phyloP scores from a whole-genome alignment of 169 alveolate genomes.

The Fabrea salina region DNA sequence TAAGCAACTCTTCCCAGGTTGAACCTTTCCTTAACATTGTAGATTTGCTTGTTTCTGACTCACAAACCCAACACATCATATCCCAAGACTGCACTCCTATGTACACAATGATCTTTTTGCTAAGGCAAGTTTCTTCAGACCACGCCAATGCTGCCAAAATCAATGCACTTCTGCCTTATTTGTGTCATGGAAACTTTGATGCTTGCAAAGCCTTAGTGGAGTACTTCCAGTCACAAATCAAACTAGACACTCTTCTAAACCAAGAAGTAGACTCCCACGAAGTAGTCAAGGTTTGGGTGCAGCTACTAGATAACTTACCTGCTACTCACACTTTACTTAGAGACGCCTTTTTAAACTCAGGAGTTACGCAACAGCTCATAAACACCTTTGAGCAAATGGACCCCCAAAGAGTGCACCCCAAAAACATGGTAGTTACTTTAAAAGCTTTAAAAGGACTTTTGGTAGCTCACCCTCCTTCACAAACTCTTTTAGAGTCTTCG shows the following conservation, averaged over 20 bases:
- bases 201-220: constrained; percentile 4
- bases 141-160: neutral
- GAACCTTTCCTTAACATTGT: neutral
- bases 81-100: neutral
- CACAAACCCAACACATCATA: neutral
- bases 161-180: constrained; percentile 1
- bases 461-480: neutral
- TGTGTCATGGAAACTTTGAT: neutral
- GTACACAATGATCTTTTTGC: neutral
- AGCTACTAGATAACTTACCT: constrained; percentile 14
- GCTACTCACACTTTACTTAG: neutral
- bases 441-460: constrained; percentile 5
- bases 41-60: neutral
- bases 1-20: neutral
- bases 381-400: neutral
- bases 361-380: neutral
- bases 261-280: neutral
- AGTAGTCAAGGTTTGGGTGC: neutral
- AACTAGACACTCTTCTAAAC: neutral
- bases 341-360: constrained; percentile 12
- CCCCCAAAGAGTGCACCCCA: neutral
- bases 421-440: neutral
- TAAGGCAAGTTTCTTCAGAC: neutral
- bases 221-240: neutral
- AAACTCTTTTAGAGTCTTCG: neutral